phyloP scores from a whole-genome alignment of 768 basidiomycete species.

The Tricholoma terreum region DNA sequence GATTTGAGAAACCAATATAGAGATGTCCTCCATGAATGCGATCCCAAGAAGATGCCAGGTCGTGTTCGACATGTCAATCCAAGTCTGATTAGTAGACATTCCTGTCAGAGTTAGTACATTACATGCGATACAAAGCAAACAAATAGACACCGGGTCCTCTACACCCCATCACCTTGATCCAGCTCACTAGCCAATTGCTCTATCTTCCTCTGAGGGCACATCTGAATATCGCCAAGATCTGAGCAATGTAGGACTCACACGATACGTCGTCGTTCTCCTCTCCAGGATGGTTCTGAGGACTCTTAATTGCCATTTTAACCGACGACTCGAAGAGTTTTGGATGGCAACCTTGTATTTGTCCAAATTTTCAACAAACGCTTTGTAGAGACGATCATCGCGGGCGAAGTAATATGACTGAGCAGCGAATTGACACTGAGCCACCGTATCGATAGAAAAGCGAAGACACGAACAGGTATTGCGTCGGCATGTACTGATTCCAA shows the following conservation, averaged over 20 bases:
- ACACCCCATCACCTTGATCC: slow-evolving; percentile 60
- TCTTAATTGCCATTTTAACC: slow-evolving; percentile 69
- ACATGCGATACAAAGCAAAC: not conserved
- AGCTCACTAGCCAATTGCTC: slow-evolving; percentile 59
- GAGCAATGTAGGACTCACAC: slow-evolving; percentile 40
- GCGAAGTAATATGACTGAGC: slow-evolving; percentile 87
- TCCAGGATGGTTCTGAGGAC: slow-evolving; percentile 62
- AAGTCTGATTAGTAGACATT: not conserved
- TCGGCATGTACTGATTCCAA: slow-evolving; percentile 58
- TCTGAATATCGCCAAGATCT: not conserved
- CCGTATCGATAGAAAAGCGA: not conserved
- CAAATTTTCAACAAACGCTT: slow-evolving; percentile 55
- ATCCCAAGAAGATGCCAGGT: not conserved
- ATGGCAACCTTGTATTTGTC: slow-evolving; percentile 45
- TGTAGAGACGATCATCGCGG: slow-evolving; percentile 84
- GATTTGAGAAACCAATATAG: not conserved
- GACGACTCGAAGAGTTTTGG: slow-evolving; percentile 45
- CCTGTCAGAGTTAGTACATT: slow-evolving; percentile 16
- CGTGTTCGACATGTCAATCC: not conserved
- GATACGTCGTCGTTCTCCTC: slow-evolving; percentile 61
- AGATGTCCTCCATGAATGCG: not conserved
- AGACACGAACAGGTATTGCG: slow-evolving; percentile 62
- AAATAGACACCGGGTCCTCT: slow-evolving; percentile 15
- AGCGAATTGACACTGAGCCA: not conserved
- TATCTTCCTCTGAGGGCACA: slow-evolving; percentile 51